Evolutionary conservation across 2,329 filamentous ascomycete genomes (phyloP), one percentile per base, ranked within the genome.

Genomic region (Pseudogymnoascus sp.): DNA sequence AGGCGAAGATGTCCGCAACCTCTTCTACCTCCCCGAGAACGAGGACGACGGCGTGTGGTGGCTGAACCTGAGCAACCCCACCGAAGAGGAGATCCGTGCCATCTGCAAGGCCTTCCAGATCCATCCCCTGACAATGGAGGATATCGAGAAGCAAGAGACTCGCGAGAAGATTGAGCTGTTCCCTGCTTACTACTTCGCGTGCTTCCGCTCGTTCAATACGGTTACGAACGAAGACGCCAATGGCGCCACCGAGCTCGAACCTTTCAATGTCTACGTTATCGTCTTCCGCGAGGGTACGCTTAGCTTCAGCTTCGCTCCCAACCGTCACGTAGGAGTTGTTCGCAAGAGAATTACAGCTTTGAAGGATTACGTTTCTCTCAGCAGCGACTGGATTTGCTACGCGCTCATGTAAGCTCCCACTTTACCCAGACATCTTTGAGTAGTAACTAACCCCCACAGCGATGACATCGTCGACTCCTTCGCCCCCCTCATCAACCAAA

Each of bases 151-250:
- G 0, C 92, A 97, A 74, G 95, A 99, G 77, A 90, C 93, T 10
- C 92, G 95, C 48, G 95, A 99, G 79, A 99, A 99, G 80, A 96
- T 99, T 64, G 95, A 99, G 77, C 83, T 99, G 23, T 99, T 99
- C 79, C 90, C 91, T 23, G 92, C 92, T 45, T 99, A 99, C 79
- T 99, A 99, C 78, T 98, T 99, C 75, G 91, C 96, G 61, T 96
- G 91, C 75, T 99, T 98, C 83, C 87, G 93, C 62, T 96, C 93
- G 1, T 99, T 98, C 80, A 90, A 86, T 70, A 57, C 51, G 1
- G 78, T 84, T 8, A 89, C 93, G 63, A 81, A 96, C 69, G 88
- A 90, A 70, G 84, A 87, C 36, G 88, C 88, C 61, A 87, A 90
- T 67, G 34, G 8, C 1, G 34, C 34, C 10, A 85, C 90, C 64